Evolutionary conservation across 176 grass and related monocot species (phyloP).

Genomic region (Elymus sibiricus): DNA sequence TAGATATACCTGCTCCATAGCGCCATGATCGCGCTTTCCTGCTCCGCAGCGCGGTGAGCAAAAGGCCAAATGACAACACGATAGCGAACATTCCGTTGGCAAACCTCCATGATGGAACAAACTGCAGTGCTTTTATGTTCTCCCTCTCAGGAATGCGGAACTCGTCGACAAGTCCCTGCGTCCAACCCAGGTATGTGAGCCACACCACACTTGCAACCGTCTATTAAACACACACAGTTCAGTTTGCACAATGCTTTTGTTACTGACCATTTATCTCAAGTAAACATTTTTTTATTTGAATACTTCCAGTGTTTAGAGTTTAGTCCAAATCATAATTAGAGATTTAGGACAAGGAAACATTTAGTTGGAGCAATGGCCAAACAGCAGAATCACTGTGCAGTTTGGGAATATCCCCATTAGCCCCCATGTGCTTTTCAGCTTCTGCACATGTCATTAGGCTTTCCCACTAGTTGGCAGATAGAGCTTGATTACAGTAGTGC

Average conservation of each 20-base stretch:
- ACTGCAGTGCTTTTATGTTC: slow-evolving; percentile 53
- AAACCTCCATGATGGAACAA: slow-evolving; percentile 76
- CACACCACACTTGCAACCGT: neutral
- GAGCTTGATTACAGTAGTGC: slow-evolving; percentile 6
- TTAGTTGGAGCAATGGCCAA: slow-evolving; percentile 9
- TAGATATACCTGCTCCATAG: slow-evolving; percentile 73
- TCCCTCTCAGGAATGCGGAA: slow-evolving; percentile 79
- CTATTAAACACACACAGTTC: neutral
- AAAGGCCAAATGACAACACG: slow-evolving; percentile 86
- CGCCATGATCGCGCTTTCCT: slow-evolving; percentile 98
- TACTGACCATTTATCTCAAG: neutral
- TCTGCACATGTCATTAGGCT: slow-evolving; percentile 29
- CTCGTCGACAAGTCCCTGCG: slow-evolving; percentile 86
- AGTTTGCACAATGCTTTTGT: slow-evolving; percentile 1
- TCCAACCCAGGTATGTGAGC: slow-evolving; percentile 20
- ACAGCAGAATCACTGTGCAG: neutral
- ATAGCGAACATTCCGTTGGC: slow-evolving; percentile 97
- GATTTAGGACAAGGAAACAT: neutral
- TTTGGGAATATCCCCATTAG: slow-evolving; percentile 4
- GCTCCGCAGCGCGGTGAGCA: slow-evolving; percentile 83
- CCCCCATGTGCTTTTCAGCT: slow-evolving; percentile 41
- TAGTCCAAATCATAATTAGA: neutral
- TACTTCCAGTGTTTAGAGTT: neutral
- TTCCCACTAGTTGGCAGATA: slow-evolving; percentile 6
- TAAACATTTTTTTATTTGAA: neutral